Percentiles rank a stretch among this genome's conserved stretches.
These are phyloP conservation scores for Tulasnella sp. DNA, from an alignment of 768 basidiomycete genomes.

Conservation along the genomic window DNA sequence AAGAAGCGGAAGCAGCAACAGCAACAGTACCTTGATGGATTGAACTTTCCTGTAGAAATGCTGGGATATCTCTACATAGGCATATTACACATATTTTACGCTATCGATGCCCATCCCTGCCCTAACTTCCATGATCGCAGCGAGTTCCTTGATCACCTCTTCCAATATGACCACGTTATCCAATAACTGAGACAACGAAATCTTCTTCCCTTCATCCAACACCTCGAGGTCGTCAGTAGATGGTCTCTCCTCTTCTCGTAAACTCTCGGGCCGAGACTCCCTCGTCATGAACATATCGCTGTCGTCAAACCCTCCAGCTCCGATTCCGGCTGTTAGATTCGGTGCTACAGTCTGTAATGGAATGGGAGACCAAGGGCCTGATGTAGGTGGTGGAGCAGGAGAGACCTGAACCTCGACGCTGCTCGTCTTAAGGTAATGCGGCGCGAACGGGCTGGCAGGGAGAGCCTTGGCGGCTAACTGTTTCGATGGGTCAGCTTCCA, in stretches of 20 bases:
- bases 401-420: constrained; percentile 63
- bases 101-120: constrained; percentile 77
- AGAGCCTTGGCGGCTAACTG: constrained; percentile 29
- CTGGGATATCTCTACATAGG: not conserved
- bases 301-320: constrained; percentile 19
- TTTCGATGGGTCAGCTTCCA: constrained; percentile 24
- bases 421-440: constrained; percentile 73
- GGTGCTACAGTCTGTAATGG: not conserved
- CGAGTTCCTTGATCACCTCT: constrained; percentile 88
- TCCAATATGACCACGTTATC: constrained; percentile 94
- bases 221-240: constrained; percentile 27
- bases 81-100: constrained; percentile 51
- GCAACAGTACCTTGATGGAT: not conserved
- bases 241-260: constrained; percentile 20
- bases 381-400: constrained; percentile 45
- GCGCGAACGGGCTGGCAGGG: constrained; percentile 63
- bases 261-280: constrained; percentile 19
- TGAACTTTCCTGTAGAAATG: not conserved
- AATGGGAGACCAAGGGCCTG: constrained; percentile 55
- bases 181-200: constrained; percentile 73
- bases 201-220: constrained; percentile 26
- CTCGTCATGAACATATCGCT: constrained; percentile 14
- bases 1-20: not conserved
- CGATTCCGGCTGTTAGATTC: not conserved
- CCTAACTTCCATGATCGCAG: constrained; percentile 74